Base-by-base conservation (phyloP, 768 basidiomycete species). In the Suillus alpinus region DNA sequence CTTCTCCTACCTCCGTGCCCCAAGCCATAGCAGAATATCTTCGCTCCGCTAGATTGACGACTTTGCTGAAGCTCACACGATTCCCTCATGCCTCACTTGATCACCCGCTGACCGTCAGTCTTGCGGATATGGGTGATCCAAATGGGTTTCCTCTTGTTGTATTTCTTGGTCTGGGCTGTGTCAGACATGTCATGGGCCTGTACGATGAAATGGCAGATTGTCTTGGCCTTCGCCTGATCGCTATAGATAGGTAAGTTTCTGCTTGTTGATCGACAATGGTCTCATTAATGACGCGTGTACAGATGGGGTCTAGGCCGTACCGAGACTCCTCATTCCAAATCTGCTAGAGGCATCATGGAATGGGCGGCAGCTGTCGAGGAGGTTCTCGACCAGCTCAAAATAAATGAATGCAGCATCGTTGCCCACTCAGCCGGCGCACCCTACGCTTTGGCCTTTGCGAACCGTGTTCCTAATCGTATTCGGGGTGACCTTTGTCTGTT, bases 371-470 rank as follows among this genome's bases (percentile, higher is more conserved):
- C 94, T 1, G 93, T 98, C 2, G 91, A 94, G 67, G 93, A 95
- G 74, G 89, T 98, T 6, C 84, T 95, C 40, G 93, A 96, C 67
- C 76, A 86, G 59, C 77, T 97, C 53, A 81, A 83, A 23, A 87
- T 98, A 49, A 80, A 83, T 29, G 81, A 87, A 69, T 96, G 91
- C 71, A 91, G 92, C 67, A 80, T 99, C 40, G 86, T 98, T 83
- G 96, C 95, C 6, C 96, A 98, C 75, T 95, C 93, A 20, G 96
- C 96, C 10, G 96, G 96, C 20, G 90, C 93, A 12, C 96, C 96
- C 0, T 98, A 96, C 72, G 95, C 95, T 0, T 76, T 97, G 52
- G 94, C 94, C 0, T 90, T 92, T 58, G 91, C 92, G 32, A 88
- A 91, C 69, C 86, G 84, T 61, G 78, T 86, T 32, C 86, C 86